Evolutionary conservation across 306 rosid genomes (phyloP).

Genomic region (Luffa aegyptiaca): DNA sequence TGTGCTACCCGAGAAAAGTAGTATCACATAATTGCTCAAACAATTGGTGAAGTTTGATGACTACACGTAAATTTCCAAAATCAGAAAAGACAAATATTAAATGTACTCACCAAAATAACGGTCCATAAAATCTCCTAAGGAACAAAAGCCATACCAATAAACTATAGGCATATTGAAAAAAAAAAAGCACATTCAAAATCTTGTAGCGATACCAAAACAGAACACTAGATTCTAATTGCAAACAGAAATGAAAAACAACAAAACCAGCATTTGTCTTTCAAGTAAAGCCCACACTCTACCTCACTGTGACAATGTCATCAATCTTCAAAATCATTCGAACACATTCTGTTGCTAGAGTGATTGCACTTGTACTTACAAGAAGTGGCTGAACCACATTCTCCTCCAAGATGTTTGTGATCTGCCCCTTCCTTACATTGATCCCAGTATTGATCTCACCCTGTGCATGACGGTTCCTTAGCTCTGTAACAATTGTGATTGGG

Average conservation of each 20-base stretch:
- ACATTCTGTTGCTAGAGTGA: constrained; percentile 86
- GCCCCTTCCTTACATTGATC: constrained; percentile 99
- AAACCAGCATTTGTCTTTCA: constrained; percentile 6
- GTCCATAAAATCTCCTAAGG: neutral
- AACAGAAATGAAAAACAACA: neutral
- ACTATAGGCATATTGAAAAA: constrained; percentile 11
- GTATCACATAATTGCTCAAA: neutral
- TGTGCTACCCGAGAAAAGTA: neutral
- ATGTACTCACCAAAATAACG: neutral
- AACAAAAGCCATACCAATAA: neutral
- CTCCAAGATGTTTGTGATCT: constrained; percentile 91
- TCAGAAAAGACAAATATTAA: neutral
- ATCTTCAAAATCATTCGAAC: constrained; percentile 99
- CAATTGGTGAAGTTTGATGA: constrained; percentile 1
- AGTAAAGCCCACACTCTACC: constrained; percentile 27
- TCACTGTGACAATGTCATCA: constrained; percentile 93
- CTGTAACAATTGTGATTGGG: constrained; percentile 83
- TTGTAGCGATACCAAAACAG: constrained; percentile 5
- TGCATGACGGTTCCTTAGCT: constrained; percentile 92
- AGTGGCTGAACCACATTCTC: constrained; percentile 99
- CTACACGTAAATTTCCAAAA: neutral
- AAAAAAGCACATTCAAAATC: constrained; percentile 16
- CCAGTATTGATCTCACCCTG: constrained; percentile 94
- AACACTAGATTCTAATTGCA: constrained; percentile 7
- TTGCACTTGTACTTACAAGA: constrained; percentile 94